These are phyloP conservation scores for Pythium biforme DNA, from an alignment of 352 stramenopile genomes.

Conservation along the genomic window DNA sequence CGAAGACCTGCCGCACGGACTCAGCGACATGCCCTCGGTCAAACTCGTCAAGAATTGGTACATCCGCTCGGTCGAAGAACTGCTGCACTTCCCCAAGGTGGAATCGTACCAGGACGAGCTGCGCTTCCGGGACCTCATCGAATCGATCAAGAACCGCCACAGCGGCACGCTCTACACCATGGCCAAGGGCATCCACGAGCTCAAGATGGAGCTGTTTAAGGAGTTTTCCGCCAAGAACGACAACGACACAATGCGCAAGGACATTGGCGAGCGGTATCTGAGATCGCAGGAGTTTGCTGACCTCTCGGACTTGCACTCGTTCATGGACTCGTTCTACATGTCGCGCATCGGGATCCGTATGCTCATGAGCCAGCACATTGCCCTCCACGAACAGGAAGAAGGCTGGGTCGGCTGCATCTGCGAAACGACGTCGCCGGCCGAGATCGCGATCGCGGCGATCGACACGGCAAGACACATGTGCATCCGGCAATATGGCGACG, in stretches of 20 bases:
- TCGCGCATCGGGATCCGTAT: slow-evolving; percentile 99
- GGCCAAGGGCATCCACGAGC: slow-evolving; percentile 97
- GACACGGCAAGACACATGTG: slow-evolving; percentile 99
- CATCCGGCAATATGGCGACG: slow-evolving; percentile 98
- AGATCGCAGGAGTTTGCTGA: slow-evolving; percentile 85
- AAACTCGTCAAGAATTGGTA: slow-evolving; percentile 97
- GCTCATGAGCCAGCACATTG: slow-evolving; percentile 99
- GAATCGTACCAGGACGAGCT: slow-evolving; percentile 88
- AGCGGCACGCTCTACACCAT: slow-evolving; percentile 99
- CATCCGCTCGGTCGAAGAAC: slow-evolving; percentile 95
- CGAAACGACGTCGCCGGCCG: slow-evolving; percentile 94
- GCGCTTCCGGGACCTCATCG: slow-evolving; percentile 92
- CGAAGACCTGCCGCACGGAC: slow-evolving; percentile 92
- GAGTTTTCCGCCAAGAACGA: slow-evolving; percentile 58
- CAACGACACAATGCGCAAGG: slow-evolving; percentile 33
- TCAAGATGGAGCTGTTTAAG: slow-evolving; percentile 89
- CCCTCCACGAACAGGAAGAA: slow-evolving; percentile 89
- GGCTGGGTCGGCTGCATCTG: slow-evolving; percentile 94
- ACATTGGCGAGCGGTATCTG: slow-evolving; percentile 68
- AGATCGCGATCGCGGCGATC: slow-evolving; percentile 96
- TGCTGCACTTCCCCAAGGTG: slow-evolving; percentile 85
- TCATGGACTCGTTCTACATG: slow-evolving; percentile 99
- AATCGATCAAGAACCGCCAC: slow-evolving; percentile 97
- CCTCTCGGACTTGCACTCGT: slow-evolving; percentile 95
- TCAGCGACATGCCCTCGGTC: slow-evolving; percentile 93